Conservation (phyloP, 1,139 yeast species). For the Candida labiduridarum region DNA sequence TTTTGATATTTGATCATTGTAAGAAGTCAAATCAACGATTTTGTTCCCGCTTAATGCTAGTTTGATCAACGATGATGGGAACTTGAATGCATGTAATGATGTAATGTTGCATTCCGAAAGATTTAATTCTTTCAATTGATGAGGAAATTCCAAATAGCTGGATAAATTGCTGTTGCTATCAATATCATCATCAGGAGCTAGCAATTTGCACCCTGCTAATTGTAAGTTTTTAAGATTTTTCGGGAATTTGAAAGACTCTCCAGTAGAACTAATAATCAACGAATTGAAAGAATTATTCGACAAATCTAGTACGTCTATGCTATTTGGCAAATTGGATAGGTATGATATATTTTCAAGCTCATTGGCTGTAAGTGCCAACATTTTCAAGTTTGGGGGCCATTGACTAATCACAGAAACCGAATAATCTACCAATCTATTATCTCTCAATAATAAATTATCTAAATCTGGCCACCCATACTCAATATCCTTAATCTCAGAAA, state of each 20-base stretch:
- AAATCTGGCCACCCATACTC: slow-evolving; percentile 30
- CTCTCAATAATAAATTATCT: slow-evolving; percentile 27
- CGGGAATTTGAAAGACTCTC: slow-evolving; percentile 25
- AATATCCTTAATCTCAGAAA: slow-evolving; percentile 13
- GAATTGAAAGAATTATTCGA: slow-evolving; percentile 15
- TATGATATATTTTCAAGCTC: slow-evolving; percentile 22
- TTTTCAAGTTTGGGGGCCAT: slow-evolving; percentile 30
- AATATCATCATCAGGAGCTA: background rate
- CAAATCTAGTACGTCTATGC: slow-evolving; percentile 25
- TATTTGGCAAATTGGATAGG: slow-evolving; percentile 24
- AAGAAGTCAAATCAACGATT: slow-evolving; percentile 17
- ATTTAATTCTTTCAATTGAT: slow-evolving; percentile 22
- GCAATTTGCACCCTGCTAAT: slow-evolving; percentile 14
- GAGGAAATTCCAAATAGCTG: slow-evolving; percentile 24
- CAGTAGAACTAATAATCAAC: slow-evolving; percentile 7
- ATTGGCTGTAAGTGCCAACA: slow-evolving; percentile 29
- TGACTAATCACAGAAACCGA: slow-evolving; percentile 16
- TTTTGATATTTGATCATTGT: slow-evolving; percentile 20
- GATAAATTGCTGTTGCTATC: background rate
- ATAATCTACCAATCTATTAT: slow-evolving; percentile 25
- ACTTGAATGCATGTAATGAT: slow-evolving; percentile 23
- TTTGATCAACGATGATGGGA: slow-evolving; percentile 27
- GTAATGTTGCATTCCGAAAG: slow-evolving; percentile 27
- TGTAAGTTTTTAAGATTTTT: slow-evolving; percentile 23
- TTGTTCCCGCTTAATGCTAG: slow-evolving; percentile 28